These are phyloP conservation scores for Candida freyschussii DNA, from an alignment of 1,139 yeast genomes.

Conservation along the genomic window DNA sequence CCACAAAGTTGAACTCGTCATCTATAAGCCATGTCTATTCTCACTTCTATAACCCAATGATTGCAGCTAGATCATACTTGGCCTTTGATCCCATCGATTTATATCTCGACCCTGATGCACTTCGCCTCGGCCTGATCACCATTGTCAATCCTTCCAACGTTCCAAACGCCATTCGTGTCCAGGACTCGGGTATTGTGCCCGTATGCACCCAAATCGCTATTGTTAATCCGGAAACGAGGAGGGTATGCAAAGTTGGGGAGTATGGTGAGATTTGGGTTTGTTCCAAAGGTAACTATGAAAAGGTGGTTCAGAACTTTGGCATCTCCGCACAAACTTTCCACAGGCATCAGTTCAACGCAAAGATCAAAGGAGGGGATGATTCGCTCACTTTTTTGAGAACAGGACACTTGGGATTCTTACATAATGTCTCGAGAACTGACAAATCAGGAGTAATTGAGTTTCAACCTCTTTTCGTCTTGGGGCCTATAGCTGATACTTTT, in stretches of 20 bases:
- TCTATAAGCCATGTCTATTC: constrained; percentile 76
- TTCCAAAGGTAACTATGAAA: constrained; percentile 60
- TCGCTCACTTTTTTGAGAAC: constrained; percentile 72
- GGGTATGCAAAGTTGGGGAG: constrained; percentile 84
- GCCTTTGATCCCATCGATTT: constrained; percentile 85
- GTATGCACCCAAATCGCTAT: constrained; percentile 91
- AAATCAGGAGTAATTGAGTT: constrained; percentile 47
- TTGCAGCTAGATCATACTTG: constrained; percentile 82
- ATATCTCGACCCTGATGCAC: constrained; percentile 80
- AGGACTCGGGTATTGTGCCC: constrained; percentile 95
- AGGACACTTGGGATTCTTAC: constrained; percentile 91
- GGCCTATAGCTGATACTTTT: constrained; percentile 81
- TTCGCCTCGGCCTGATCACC: constrained; percentile 82
- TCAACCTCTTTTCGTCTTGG: constrained; percentile 82
- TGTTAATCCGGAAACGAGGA: constrained; percentile 87
- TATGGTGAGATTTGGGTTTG: constrained; percentile 97
- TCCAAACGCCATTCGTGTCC: constrained; percentile 68
- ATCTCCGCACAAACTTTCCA: constrained; percentile 13
- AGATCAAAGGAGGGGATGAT: constrained; percentile 51
- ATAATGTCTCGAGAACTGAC: constrained; percentile 52
- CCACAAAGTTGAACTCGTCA: constrained; percentile 61
- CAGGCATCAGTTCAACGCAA: constrained; percentile 26
- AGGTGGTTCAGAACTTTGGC: constrained; percentile 7
- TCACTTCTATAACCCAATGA: constrained; percentile 77
- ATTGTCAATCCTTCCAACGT: constrained; percentile 70